phyloP scores from a whole-genome alignment of 306 rosid species.

The Elaeagnus macrophylla region DNA sequence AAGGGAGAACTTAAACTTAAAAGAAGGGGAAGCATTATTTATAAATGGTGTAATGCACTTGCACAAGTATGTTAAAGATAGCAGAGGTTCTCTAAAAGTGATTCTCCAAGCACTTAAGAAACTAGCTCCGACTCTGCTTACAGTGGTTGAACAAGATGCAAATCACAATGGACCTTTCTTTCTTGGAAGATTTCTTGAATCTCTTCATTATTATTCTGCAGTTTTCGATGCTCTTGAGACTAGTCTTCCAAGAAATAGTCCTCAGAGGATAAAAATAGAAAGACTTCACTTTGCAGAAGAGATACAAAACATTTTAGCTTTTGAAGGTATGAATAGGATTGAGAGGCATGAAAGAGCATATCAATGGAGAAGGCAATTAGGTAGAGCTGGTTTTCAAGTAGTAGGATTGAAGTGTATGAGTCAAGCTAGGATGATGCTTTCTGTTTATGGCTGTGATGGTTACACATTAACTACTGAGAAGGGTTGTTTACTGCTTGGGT shows the following conservation, averaged over 20 bases:
- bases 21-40: conserved; percentile 56
- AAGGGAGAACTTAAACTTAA: conserved; percentile 46
- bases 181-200: conserved; percentile 67
- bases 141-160: conserved; percentile 71
- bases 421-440: conserved; percentile 65
- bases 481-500: conserved; percentile 68
- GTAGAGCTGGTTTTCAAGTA: conserved; percentile 61
- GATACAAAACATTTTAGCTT: conserved; percentile 46
- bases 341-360: conserved; percentile 68
- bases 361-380: conserved; percentile 68
- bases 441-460: conserved; percentile 68
- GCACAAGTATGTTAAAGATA: conserved; percentile 60
- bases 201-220: conserved; percentile 72
- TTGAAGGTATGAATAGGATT: conserved; percentile 47
- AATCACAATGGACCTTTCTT: conserved; percentile 81
- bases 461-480: conserved; percentile 48
- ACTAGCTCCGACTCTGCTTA: conserved; percentile 39
- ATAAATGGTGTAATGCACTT: conserved; percentile 48
- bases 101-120: conserved; percentile 62
- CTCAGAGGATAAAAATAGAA: conserved; percentile 57
- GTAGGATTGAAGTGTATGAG: conserved; percentile 56
- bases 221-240: conserved; percentile 68
- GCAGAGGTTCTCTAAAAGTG: conserved; percentile 55
- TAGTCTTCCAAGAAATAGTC: conserved; percentile 43
- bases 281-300: conserved; percentile 46